Evolutionary conservation across 1,139 yeast genomes (phyloP).

Genomic region (Ogataea hybrid): DNA sequence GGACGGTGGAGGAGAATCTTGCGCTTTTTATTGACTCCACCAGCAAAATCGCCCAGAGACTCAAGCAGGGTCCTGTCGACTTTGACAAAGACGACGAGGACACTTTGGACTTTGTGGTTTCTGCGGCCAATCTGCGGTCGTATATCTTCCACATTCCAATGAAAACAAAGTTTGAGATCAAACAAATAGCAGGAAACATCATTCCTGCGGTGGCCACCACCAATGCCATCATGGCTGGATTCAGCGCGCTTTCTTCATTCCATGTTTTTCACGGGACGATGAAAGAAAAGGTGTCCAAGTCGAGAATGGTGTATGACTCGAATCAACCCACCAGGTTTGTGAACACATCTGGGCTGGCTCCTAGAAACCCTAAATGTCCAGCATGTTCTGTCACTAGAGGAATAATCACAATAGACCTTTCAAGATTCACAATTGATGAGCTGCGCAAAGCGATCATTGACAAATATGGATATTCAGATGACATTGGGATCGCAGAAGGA

Average conservation of each 20-base stretch:
- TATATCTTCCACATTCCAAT: conserved; percentile 66
- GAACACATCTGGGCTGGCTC: conserved; percentile 56
- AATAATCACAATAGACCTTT: conserved; percentile 37
- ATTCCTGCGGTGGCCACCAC: conserved; percentile 99
- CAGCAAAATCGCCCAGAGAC: conserved; percentile 48
- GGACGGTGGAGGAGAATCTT: conserved; percentile 66
- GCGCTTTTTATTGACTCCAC: conserved; percentile 56
- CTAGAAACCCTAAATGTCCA: conserved; percentile 68
- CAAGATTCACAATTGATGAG: conserved; percentile 37
- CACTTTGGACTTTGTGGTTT: conserved; percentile 81
- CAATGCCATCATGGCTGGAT: conserved; percentile 91
- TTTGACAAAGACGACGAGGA: conserved; percentile 97
- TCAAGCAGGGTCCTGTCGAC: conserved; percentile 45
- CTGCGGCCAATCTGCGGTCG: conserved; percentile 85
- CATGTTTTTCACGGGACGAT: conserved; percentile 40
- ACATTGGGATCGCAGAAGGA: conserved; percentile 56
- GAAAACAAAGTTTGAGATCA: conserved; percentile 82
- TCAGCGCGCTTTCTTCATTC: conserved; percentile 72
- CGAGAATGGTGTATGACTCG: conserved; percentile 64
- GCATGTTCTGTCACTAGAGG: conserved; percentile 69
- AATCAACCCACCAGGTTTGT: conserved; percentile 68
- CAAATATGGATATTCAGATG: conserved; percentile 61
- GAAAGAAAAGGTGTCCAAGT: conserved; percentile 12
- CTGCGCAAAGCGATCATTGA: conserved; percentile 45
- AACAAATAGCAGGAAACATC: conserved; percentile 95